Conservation (phyloP, 768 basidiomycete genomes). For the Boletellus sp. region DNA sequence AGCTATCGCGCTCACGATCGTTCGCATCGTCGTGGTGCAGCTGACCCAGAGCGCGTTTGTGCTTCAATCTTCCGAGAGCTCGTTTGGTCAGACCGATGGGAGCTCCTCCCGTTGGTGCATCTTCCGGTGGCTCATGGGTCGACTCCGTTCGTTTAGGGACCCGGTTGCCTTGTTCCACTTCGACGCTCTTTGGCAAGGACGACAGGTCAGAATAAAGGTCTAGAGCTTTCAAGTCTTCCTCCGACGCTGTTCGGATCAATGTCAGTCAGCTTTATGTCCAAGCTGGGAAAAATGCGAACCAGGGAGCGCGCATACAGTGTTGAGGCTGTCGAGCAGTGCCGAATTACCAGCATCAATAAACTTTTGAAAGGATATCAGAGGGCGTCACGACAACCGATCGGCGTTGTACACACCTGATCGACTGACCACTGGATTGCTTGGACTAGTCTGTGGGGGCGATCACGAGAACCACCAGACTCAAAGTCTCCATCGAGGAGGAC, state of each 20-base stretch:
- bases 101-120: conserved; percentile 10
- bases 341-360: conserved; percentile 19
- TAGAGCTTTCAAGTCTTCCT: conserved; percentile 46
- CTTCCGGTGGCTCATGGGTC: conserved; percentile 3
- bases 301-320: conserved; percentile 40
- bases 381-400: neutral
- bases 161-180: conserved; percentile 43
- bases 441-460: conserved; percentile 23
- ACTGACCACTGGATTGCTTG: conserved; percentile 32
- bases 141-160: conserved; percentile 27
- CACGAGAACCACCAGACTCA: conserved; percentile 6
- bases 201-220: conserved; percentile 59
- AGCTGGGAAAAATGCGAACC: conserved; percentile 35
- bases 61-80: conserved; percentile 47
- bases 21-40: conserved; percentile 14
- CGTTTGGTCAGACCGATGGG: conserved; percentile 37
- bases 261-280: neutral
- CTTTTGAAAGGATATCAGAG: conserved; percentile 11
- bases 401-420: conserved; percentile 37
- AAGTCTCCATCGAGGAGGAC: conserved; percentile 50
- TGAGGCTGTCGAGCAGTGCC: conserved; percentile 43
- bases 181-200: conserved; percentile 57
- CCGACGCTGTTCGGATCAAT: conserved; percentile 38
- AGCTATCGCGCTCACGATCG: conserved; percentile 1
- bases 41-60: conserved; percentile 43